Conservation (phyloP, 768 basidiomycete species). For the Austroboletus eburneus region DNA sequence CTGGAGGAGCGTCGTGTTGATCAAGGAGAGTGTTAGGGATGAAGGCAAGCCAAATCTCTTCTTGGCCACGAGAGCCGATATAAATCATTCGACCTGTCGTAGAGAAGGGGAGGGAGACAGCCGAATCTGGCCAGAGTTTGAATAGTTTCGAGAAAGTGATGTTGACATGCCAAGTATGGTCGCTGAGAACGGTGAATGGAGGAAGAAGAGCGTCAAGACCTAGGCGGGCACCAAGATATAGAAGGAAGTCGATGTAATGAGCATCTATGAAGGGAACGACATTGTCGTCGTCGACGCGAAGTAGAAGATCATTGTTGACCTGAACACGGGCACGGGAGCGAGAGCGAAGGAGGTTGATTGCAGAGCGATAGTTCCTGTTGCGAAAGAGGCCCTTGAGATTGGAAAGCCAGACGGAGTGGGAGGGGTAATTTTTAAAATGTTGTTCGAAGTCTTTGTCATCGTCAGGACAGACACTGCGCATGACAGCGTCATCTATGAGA, state of each 20-base stretch:
- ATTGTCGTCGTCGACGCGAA: neutral
- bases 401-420: neutral
- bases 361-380: neutral
- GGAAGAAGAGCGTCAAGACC: neutral
- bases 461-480: too few relatives aligned
- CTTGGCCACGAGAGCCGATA: neutral
- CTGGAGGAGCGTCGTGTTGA: neutral
- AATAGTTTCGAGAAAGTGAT: neutral
- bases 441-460: too few relatives aligned
- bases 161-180: neutral
- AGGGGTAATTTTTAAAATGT: too few relatives aligned
- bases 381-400: neutral
- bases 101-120: neutral
- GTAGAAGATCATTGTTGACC: neutral
- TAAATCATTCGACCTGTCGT: conserved; percentile 1
- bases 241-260: neutral
- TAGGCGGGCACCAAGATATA: neutral
- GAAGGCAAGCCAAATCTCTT: conserved; percentile 1
- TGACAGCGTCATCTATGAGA: too few relatives aligned
- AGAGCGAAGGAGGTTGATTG: neutral
- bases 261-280: neutral
- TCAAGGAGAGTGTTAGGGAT: neutral
- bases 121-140: neutral
- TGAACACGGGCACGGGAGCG: neutral
- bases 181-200: neutral